Conservation (phyloP, 1,284 basidiomycete species). For the Tranzscheliella williamsii region DNA sequence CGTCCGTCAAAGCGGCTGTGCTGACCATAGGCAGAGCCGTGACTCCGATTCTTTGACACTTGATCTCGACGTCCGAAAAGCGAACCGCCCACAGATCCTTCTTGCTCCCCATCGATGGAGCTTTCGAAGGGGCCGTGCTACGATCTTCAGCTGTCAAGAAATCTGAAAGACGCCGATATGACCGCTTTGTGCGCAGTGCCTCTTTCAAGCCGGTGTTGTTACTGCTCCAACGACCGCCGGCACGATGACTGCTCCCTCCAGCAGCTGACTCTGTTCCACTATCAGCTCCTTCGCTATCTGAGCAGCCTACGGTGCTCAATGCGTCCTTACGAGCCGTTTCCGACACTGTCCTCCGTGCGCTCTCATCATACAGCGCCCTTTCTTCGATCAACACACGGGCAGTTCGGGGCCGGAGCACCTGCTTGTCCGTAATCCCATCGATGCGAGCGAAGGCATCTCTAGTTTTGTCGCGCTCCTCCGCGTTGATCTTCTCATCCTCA, state of each 20-base stretch:
- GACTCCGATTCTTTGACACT: constrained; percentile 85
- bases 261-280: constrained; percentile 9
- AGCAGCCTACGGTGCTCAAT: constrained; percentile 1
- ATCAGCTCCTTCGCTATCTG: constrained; percentile 26
- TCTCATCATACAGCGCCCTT: constrained; percentile 65
- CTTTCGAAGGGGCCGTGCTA: constrained; percentile 23
- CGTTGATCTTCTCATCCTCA: constrained; percentile 94
- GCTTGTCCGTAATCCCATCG: constrained; percentile 71
- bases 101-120: constrained; percentile 60
- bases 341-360: constrained; percentile 49
- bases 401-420: constrained; percentile 81
- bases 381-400: constrained; percentile 86
- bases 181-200: constrained; percentile 47
- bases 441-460: constrained; percentile 92
- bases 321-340: constrained; percentile 41
- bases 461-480: constrained; percentile 91
- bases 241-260: not conserved
- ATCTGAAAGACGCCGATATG: constrained; percentile 49
- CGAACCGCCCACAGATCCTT: constrained; percentile 90
- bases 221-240: constrained; percentile 4
- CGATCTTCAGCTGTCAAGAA: constrained; percentile 29
- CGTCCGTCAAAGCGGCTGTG: constrained; percentile 57
- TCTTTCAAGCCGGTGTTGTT: constrained; percentile 31
- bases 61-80: constrained; percentile 91
- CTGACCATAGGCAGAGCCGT: constrained; percentile 82